Percentiles rank a stretch among this genome's conserved stretches.
phyloP scores from a whole-genome alignment of 495 filamentous ascomycete genomes.

The Penicillium macrosclerotiorum region DNA sequence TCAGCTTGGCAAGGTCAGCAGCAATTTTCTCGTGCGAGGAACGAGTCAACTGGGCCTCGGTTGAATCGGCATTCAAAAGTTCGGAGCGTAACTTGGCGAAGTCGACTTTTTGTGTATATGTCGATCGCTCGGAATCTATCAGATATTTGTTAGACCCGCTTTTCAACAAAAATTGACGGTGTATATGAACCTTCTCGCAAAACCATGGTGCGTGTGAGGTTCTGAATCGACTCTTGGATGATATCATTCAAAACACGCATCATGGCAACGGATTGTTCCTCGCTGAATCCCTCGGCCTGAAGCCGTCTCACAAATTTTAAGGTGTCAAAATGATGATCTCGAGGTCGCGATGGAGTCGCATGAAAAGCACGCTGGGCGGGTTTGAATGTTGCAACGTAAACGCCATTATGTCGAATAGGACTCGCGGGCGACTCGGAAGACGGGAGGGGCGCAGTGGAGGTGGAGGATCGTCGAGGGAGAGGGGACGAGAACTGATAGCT shows the following conservation, averaged over 20 bases:
- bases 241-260: conserved; percentile 97
- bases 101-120: conserved; percentile 98
- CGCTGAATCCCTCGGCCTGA: conserved; percentile 87
- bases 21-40: conserved; percentile 89
- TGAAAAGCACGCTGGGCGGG: conserved; percentile 62
- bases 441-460: conserved; percentile 8
- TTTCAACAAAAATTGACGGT: too few relatives aligned
- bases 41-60: conserved; percentile 82
- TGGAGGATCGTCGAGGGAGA: conserved; percentile 22
- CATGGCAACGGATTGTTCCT: conserved; percentile 92
- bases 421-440: conserved; percentile 20
- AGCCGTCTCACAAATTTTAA: conserved; percentile 94
- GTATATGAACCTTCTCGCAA: conserved; percentile 92
- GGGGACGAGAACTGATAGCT: conserved; percentile 13
- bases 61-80: conserved; percentile 84
- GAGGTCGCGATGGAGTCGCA: conserved; percentile 53
- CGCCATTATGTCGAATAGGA: conserved; percentile 47
- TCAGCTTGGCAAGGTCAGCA: conserved; percentile 92
- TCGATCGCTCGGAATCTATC: conserved; percentile 59
- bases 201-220: conserved; percentile 97
- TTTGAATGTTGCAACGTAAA: conserved; percentile 44
- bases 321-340: conserved; percentile 97
- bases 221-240: conserved; percentile 97
- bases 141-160: neutral
- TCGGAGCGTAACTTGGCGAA: conserved; percentile 98